phyloP scores from a whole-genome alignment of 2,329 filamentous ascomycete genomes.

The Fusarium kyushuense region DNA sequence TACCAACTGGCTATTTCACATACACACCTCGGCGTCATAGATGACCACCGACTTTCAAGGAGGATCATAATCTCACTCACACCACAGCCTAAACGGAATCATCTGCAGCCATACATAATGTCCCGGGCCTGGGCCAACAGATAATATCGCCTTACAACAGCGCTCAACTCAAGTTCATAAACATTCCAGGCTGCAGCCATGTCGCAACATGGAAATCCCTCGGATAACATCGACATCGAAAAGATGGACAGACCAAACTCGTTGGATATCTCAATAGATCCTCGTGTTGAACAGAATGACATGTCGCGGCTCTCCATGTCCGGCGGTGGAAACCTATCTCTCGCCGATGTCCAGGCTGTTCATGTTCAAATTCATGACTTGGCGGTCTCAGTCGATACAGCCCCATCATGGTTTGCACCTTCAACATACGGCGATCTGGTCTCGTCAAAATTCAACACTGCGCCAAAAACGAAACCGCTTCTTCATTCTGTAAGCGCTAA shows the following conservation, averaged over 20 bases:
- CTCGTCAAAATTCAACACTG: slow-evolving; percentile 54
- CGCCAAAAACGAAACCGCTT: slow-evolving; percentile 62
- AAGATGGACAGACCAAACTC: slow-evolving; percentile 52
- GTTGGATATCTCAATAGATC: slow-evolving; percentile 49
- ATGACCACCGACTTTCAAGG: not conserved
- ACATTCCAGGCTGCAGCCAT: slow-evolving; percentile 13
- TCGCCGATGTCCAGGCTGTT: slow-evolving; percentile 67
- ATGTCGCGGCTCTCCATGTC: slow-evolving; percentile 48
- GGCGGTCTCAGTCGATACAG: slow-evolving; percentile 68
- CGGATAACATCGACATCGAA: slow-evolving; percentile 45
- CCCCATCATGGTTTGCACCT: slow-evolving; percentile 65
- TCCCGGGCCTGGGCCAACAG: slow-evolving; percentile 31
- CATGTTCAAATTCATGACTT: slow-evolving; percentile 66
- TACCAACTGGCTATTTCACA: not conserved
- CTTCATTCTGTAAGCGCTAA: slow-evolving; percentile 73
- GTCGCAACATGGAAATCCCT: slow-evolving; percentile 24
- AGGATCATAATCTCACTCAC: not conserved
- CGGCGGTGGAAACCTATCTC: slow-evolving; percentile 55
- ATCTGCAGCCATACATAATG: slow-evolving; percentile 20
- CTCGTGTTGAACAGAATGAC: slow-evolving; percentile 18
- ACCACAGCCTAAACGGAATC: slow-evolving; percentile 1
- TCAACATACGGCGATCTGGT: slow-evolving; percentile 59
- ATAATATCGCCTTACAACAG: slow-evolving; percentile 8
- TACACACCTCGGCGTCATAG: slow-evolving; percentile 30
- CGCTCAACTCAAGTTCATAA: slow-evolving; percentile 1